phyloP scores from a whole-genome alignment of 805 yeast species.

The Barnettozyma sp. region DNA sequence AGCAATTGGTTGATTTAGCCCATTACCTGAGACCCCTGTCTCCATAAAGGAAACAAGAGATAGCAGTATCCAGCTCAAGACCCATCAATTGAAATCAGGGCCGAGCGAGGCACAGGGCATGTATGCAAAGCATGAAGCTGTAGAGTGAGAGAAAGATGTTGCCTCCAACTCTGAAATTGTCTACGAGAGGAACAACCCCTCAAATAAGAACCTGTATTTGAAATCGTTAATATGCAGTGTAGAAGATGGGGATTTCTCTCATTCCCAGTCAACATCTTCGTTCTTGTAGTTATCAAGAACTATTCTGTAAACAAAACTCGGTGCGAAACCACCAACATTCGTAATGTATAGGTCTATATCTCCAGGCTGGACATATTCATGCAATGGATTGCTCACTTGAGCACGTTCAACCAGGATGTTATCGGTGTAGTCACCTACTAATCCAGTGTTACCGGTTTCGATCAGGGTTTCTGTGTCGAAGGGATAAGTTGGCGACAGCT shows the following conservation, averaged over 20 bases:
- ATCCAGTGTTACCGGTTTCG: slow-evolving; percentile 93
- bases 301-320: slow-evolving; percentile 90
- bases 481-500: slow-evolving; percentile 84
- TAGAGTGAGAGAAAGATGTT: too few relatives aligned
- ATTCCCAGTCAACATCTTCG: slow-evolving; percentile 64
- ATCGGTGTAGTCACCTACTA: slow-evolving; percentile 72
- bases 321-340: slow-evolving; percentile 93
- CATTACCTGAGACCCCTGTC: slow-evolving; percentile 26
- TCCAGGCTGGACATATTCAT: slow-evolving; percentile 90
- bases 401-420: slow-evolving; percentile 62
- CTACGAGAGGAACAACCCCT: too few relatives aligned
- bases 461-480: slow-evolving; percentile 74
- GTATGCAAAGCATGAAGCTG: not conserved
- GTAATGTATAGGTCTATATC: slow-evolving; percentile 91
- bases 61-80: slow-evolving; percentile 63
- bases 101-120: slow-evolving; percentile 67
- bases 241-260: slow-evolving; percentile 6
- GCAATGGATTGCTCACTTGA: slow-evolving; percentile 79
- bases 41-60: not conserved
- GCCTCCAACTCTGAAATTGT: too few relatives aligned
- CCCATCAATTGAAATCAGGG: slow-evolving; percentile 25
- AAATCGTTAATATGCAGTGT: slow-evolving; percentile 1
- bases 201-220: slow-evolving; percentile 1
- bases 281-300: slow-evolving; percentile 90
- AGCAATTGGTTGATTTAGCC: slow-evolving; percentile 40